A percentile compares a stretch with the other conserved stretches of the same genome.
Evolutionary conservation across 2,329 filamentous ascomycete species (phyloP).

Genomic region (Zymoseptoria crescenta): DNA sequence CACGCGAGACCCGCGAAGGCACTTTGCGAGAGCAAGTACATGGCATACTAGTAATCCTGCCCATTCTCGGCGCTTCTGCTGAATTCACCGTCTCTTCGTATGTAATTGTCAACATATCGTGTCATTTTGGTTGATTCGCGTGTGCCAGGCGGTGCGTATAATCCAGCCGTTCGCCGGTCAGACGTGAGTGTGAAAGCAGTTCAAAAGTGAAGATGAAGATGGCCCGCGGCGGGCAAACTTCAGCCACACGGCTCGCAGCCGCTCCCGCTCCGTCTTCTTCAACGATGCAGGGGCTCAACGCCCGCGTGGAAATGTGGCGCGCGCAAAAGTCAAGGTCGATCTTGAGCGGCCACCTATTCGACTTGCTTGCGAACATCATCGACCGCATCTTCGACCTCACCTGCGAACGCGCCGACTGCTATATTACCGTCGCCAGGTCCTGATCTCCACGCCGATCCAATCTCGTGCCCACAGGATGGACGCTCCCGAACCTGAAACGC

Average conservation of each 20-base stretch:
- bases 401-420: not conserved
- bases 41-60: too few species aligned
- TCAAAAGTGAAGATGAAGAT: too few species aligned
- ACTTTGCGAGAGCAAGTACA: not conserved
- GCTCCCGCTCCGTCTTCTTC: not conserved
- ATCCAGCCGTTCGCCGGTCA: too few species aligned
- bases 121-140: too few species aligned
- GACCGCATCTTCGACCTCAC: not conserved
- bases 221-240: too few species aligned
- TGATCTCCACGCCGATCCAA: not conserved
- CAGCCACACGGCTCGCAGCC: too few species aligned
- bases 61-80: too few species aligned
- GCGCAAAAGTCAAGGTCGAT: not conserved
- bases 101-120: too few species aligned
- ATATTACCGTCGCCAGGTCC: not conserved
- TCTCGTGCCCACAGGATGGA: conserved; percentile 55
- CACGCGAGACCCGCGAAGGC: not conserved
- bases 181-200: too few species aligned
- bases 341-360: not conserved
- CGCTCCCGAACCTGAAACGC: conserved; percentile 79
- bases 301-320: not conserved
- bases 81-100: too few species aligned
- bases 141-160: too few species aligned
- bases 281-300: not conserved
- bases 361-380: not conserved